Evolutionary conservation across 495 filamentous ascomycete genomes (phyloP), one percentile per base, ranked within the genome.

Genomic region (Aspergillus conjunctus): DNA sequence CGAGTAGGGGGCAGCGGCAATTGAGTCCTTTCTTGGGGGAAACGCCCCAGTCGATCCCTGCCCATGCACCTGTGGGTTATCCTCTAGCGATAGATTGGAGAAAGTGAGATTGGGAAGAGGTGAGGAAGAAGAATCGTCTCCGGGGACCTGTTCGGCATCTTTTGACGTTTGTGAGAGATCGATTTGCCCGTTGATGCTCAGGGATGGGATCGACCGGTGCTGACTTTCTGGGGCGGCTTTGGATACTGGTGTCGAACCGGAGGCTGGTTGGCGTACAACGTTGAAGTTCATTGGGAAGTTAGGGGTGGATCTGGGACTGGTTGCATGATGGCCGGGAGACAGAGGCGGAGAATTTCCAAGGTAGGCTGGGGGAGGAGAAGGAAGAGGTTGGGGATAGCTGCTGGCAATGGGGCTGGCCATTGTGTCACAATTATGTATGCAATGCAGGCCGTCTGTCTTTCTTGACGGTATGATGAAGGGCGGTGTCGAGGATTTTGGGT

Each of bases 311-410:
- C 70, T 68, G 30, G 71, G 63, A 15, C 66, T 59, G 49, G 68
- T 54, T 62, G 71, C 55, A 50, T 66, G 62, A 43, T 59, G 68
- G 39, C 59, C 54, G 58, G 62, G 56, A 21, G 60, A 54, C 15
- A 70, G 61, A 8, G 73, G 72, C 53, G 77, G 74, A 30, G 77
- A 73, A 33, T 75, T 72, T 53, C 71, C 74, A 49, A 77, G 68
- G 60, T 79, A 79, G 53, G 74, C 76, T 30, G 77, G 71, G 15
- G 77, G 73, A 61, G 77, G 77, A 59, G 76, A 71, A 31, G 77
- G 68, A 34, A 75, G 56, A 30, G 72, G 63, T 34, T 69, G 76
- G 48, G 58, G 68, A 45, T 72, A 69, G 20, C 54, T 48, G 52
- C 60, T 61, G 46, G 65, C 65, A 22, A 72, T 57, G 14, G 72